Evolutionary conservation across 257 asterid genomes (phyloP).

Genomic region (Solanum bulbocastanum): DNA sequence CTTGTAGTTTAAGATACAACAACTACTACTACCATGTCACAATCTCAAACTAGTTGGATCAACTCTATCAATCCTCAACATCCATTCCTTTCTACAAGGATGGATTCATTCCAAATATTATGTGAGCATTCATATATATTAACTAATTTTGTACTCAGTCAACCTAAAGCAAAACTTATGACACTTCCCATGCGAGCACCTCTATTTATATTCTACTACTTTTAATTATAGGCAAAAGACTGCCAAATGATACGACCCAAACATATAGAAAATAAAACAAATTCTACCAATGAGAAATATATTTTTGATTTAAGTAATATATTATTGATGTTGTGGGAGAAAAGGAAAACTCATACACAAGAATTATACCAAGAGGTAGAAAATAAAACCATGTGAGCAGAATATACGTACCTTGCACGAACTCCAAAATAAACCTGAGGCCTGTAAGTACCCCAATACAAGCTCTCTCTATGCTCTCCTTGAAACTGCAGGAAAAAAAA

Average conservation of each 20-base stretch:
- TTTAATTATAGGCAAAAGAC: background rate
- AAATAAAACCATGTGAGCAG: background rate
- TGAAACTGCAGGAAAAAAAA: conserved; percentile 44
- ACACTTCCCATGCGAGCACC: background rate
- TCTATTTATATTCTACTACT: background rate
- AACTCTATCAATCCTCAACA: background rate
- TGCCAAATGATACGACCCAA: background rate
- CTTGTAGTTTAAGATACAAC: background rate
- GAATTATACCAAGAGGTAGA: background rate
- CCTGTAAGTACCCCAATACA: conserved; percentile 97
- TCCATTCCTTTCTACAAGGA: background rate
- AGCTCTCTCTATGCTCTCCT: conserved; percentile 91
- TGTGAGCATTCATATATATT: background rate
- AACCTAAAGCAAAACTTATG: background rate
- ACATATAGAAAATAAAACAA: background rate
- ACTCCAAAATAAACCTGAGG: conserved; percentile 89
- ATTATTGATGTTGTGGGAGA: background rate
- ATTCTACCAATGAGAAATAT: background rate
- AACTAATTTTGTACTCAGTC: background rate
- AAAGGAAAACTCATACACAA: background rate
- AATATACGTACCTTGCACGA: conserved; percentile 61
- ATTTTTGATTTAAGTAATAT: background rate
- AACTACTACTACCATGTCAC: background rate
- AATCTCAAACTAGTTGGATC: background rate
- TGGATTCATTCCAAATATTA: background rate